Percentiles rank a stretch among this genome's conserved stretches.
Conservation (phyloP, 2,329 filamentous ascomycete genomes). For the Phyllosticta citrichinensis region DNA sequence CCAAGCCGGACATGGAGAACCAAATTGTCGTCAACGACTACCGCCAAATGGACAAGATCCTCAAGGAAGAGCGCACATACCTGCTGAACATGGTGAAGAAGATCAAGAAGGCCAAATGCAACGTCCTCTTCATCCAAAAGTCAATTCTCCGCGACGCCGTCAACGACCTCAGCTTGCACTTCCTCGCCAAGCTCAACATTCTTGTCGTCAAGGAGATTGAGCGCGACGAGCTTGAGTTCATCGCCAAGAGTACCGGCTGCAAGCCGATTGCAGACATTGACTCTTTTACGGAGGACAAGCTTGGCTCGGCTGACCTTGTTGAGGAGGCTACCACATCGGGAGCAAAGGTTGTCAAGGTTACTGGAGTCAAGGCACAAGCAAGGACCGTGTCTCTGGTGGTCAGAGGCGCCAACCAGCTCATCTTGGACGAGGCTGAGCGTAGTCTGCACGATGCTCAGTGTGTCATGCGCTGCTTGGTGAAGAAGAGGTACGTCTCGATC, state of each 20-base stretch:
- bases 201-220: slow-evolving; percentile 96
- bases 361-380: slow-evolving; percentile 72
- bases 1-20: slow-evolving; percentile 99
- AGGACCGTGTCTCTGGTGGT: slow-evolving; percentile 91
- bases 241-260: slow-evolving; percentile 98
- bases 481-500: slow-evolving; percentile 58
- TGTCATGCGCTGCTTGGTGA: slow-evolving; percentile 92
- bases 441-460: slow-evolving; percentile 95
- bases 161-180: slow-evolving; percentile 94
- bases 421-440: slow-evolving; percentile 94
- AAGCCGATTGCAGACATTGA: slow-evolving; percentile 98
- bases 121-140: slow-evolving; percentile 96
- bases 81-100: slow-evolving; percentile 99
- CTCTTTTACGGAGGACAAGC: slow-evolving; percentile 97
- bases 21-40: slow-evolving; percentile 99
- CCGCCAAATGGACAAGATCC: slow-evolving; percentile 99
- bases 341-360: slow-evolving; percentile 88
- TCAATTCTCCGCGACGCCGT: slow-evolving; percentile 95
- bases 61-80: slow-evolving; percentile 98
- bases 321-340: slow-evolving; percentile 85
- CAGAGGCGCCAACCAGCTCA: slow-evolving; percentile 85
- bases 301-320: slow-evolving; percentile 84
- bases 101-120: slow-evolving; percentile 99
- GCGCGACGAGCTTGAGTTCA: slow-evolving; percentile 96
- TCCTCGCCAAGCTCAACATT: slow-evolving; percentile 94